Base-by-base conservation (phyloP, 1,284 basidiomycete species). In the Malassezia psittaci region DNA sequence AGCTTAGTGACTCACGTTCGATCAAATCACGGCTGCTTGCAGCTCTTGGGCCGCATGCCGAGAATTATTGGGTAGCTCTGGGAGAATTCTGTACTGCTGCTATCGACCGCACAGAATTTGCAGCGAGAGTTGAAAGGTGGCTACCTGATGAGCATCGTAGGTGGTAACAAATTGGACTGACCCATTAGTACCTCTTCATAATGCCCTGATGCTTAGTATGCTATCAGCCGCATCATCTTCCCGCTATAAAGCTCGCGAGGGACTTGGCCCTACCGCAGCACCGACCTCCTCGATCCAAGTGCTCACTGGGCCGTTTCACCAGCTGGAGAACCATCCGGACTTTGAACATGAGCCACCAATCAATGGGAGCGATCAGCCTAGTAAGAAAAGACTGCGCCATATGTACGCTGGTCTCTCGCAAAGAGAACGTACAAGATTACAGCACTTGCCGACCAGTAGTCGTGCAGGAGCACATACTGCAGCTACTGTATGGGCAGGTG, bases 201-300 rank as follows among this genome's bases (percentile, higher is more conserved):
- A 78, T 55, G 66, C 72, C 4, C 64, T 78, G 18, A 64, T 78
- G 47, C 63, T 78, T 42, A 74, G 76, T 24, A 74, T 78, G 57
- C 68, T 78, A 29, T 76, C 76, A 70, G 77, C 78, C 35, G 70
- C 71, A 11, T 68, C 67, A 43, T 62, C 68, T 10, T 65, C 66
- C 7, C 70, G 67, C 16, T 64, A 59, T 2, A 53, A 63, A 35
- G 29, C 41, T 19, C 33, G 21, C 13, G 54, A 44, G 7, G 53
- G 19, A 33, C 39, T 36, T 6, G 59, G 59, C 54, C 53, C 37
- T 57, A 42, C 43, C 56, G 18, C 18, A 2, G 53, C 48, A 34
- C 46, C 44, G 42, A 59, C 38, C 55, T 62, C 54, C 53, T 61
- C 44, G 52, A 65, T 45, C 51, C 61, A 48, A 19, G 39, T 41